Conservation (phyloP, 768 basidiomycete species). For the Russula lepida region DNA sequence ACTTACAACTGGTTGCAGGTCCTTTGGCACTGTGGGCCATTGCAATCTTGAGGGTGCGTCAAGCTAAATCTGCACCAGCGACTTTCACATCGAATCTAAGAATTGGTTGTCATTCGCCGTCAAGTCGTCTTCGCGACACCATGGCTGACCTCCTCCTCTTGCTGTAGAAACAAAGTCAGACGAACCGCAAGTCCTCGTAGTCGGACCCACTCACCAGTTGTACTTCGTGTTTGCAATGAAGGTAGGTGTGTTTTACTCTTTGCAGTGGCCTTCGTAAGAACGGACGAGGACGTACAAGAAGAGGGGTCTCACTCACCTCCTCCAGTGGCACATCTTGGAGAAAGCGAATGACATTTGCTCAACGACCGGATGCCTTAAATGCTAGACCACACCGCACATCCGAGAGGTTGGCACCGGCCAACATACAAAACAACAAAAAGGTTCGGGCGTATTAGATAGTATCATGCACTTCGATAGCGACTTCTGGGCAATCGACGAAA, state of each 20-base stretch:
- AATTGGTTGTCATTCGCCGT: background rate
- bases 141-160: constrained; percentile 15
- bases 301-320: constrained; percentile 44
- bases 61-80: constrained; percentile 18
- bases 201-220: constrained; percentile 16
- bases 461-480: constrained; percentile 12
- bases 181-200: background rate
- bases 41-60: constrained; percentile 7
- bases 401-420: constrained; percentile 10
- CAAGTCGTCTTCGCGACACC: background rate
- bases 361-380: constrained; percentile 7
- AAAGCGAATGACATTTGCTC: constrained; percentile 5
- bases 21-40: constrained; percentile 21
- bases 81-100: constrained; percentile 15
- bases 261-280: constrained; percentile 20
- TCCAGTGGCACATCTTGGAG: constrained; percentile 56
- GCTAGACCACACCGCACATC: background rate
- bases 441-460: constrained; percentile 19
- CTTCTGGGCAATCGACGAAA: constrained; percentile 9
- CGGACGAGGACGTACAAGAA: constrained; percentile 7
- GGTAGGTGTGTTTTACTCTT: constrained; percentile 56
- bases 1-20: constrained; percentile 21
- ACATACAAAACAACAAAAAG: constrained; percentile 3
- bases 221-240: constrained; percentile 17
- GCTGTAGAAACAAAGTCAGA: constrained; percentile 11